phyloP scores from a whole-genome alignment of 106 monocot species.

The Dendrobium nobile region DNA sequence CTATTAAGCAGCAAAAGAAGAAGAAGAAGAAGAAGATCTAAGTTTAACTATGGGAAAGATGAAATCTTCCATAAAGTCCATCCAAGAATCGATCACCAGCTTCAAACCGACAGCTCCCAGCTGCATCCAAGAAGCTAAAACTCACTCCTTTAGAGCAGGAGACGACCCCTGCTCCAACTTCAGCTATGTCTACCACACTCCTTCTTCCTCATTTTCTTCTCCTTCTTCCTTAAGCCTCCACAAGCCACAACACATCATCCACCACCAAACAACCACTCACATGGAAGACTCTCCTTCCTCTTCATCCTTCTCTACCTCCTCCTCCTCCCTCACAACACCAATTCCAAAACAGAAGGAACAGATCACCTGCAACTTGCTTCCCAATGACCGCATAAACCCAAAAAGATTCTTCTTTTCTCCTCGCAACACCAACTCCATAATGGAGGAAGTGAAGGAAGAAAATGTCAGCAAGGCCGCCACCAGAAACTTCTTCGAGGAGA shows the following conservation, averaged over 20 bases:
- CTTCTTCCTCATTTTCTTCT: constrained; percentile 7
- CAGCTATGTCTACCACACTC: not conserved
- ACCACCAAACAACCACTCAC: not conserved
- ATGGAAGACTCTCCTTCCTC: not conserved
- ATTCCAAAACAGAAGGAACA: not conserved
- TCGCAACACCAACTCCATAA: not conserved
- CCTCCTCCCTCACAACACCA: not conserved
- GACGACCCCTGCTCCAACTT: not conserved
- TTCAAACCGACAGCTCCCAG: not conserved
- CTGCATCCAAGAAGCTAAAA: not conserved
- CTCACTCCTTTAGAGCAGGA: not conserved
- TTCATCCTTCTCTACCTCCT: not conserved
- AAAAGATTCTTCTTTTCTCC: constrained; percentile 7
- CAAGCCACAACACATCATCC: not conserved
- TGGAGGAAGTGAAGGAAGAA: not conserved
- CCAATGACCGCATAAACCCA: not conserved
- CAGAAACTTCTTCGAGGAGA: constrained; percentile 13
- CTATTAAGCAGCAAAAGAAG: too few relatives aligned
- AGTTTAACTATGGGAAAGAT: not conserved
- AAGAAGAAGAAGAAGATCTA: not conserved
- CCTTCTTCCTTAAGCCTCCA: constrained; percentile 12
- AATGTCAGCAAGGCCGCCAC: not conserved
- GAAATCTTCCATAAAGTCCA: not conserved
- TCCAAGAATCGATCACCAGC: not conserved
- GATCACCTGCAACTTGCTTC: not conserved